phyloP scores from a whole-genome alignment of 2,329 filamentous ascomycete genomes.

The Colletotrichum trifolii region DNA sequence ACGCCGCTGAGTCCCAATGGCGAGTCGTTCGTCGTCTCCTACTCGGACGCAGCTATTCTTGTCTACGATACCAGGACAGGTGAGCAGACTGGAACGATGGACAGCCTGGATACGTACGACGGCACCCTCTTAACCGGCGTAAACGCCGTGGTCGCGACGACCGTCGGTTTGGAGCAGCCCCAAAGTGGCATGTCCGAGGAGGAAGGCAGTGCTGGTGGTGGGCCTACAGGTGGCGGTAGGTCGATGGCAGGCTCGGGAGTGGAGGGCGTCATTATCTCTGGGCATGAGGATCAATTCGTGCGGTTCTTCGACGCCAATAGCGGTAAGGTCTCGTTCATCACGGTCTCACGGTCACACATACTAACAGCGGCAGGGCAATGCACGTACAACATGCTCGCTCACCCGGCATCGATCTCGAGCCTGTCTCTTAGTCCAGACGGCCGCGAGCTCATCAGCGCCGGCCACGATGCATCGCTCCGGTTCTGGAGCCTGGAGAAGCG shows the following conservation, averaged over 20 bases:
- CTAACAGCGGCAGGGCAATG: conserved; percentile 79
- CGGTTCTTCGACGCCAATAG: conserved; percentile 99
- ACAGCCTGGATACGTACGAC: conserved; percentile 93
- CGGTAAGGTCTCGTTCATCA: conserved; percentile 70
- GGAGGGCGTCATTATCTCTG: conserved; percentile 94
- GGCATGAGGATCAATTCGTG: conserved; percentile 96
- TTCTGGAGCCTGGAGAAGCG: conserved; percentile 99
- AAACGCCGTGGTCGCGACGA: conserved; percentile 91
- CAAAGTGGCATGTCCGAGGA: conserved; percentile 75
- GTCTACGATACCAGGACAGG: conserved; percentile 93
- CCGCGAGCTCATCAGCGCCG: conserved; percentile 92
- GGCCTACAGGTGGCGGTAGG: conserved; percentile 79
- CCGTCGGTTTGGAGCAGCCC: conserved; percentile 81
- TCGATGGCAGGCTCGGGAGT: conserved; percentile 79
- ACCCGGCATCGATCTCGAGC: conserved; percentile 91
- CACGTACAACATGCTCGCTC: conserved; percentile 98
- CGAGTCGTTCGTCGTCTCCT: conserved; percentile 92
- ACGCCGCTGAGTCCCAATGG: conserved; percentile 85
- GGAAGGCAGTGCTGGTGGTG: conserved; percentile 73
- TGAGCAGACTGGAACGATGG: conserved; percentile 93
- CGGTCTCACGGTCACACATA: not conserved
- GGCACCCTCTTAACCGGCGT: conserved; percentile 82
- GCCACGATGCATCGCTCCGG: conserved; percentile 92
- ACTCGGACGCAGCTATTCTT: conserved; percentile 88
- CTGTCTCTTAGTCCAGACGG: conserved; percentile 93